Base-by-base conservation (phyloP, 805 yeast species). In the Saccharomycopsis synnaedendra region DNA sequence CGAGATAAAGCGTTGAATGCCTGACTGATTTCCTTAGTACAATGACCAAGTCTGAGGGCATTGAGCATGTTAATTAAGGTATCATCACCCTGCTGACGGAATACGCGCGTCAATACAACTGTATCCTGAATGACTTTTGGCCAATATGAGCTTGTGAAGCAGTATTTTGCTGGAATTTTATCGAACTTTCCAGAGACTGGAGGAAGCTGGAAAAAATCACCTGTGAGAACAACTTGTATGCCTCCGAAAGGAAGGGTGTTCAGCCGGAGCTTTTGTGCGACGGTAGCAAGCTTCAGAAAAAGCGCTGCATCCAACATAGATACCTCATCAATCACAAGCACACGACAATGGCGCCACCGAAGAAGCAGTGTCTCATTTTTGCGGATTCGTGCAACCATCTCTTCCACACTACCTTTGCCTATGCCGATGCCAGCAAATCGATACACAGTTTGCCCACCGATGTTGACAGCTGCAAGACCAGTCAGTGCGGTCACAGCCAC, bases 121-220 rank as follows among this genome's bases (percentile, higher is more conserved):
- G 93, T 87, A 49, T 75, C 72, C 6, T 74, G 64, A 41, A 93
- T 71, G 5, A 78, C 74, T 32, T 63, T 63, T 11, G 63, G 64
- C 98, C 98, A 93, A 30, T 78, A 64, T 3, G 66, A 60, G 6
- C 87, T 72, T 57, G 88, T 84, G 58, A 93, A 93, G 50, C 95
- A 82, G 59, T 82, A 93, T 29, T 63, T 60, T 0, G 70, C 60
- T 2, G 66, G 64, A 39, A 52, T 58, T 30, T 58, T 58, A 0
- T 62, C 63, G 27, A 60, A 64, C 39, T 66, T 69, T 28, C 69
- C 69, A 7, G 72, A 67, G 5, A 93, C 94, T 0, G 98, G 98
- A 1, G 98, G 98, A 41, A 93, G 69, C 65, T 93, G 98, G 63
- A 83, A 89, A 60, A 90, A 89, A 64, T 93, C 98, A n/a, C 98